Conservation (phyloP, 83 land plant genomes). For the Thuja plicata region DNA sequence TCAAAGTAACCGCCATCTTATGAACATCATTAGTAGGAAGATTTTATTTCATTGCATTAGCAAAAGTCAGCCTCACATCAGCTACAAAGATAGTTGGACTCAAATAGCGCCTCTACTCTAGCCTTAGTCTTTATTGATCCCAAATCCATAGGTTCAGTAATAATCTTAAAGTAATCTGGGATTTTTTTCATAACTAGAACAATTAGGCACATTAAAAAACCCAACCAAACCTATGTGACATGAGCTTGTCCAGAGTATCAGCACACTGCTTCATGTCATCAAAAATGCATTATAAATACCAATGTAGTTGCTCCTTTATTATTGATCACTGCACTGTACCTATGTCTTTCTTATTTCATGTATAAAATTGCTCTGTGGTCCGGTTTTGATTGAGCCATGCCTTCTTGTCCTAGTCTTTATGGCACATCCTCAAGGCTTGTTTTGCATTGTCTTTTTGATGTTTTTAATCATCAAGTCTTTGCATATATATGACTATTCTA, state of each 20-base stretch:
- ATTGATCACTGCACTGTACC: too few species aligned
- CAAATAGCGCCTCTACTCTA: slow-evolving; percentile 40
- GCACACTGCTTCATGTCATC: slow-evolving; percentile 63
- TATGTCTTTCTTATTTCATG: too few species aligned
- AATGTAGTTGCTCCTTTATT: too few species aligned
- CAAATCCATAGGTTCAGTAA: slow-evolving; percentile 84
- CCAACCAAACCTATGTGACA: slow-evolving; percentile 65
- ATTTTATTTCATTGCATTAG: slow-evolving; percentile 91
- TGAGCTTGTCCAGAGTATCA: slow-evolving; percentile 55
- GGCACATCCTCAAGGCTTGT: too few species aligned
- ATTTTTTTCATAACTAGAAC: slow-evolving; percentile 72
- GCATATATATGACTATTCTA: too few species aligned
- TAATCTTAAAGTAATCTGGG: slow-evolving; percentile 78
- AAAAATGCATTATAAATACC: too few species aligned
- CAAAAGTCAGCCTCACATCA: slow-evolving; percentile 81
- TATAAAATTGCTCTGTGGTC: too few species aligned
- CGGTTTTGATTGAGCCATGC: too few species aligned
- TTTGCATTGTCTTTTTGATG: too few species aligned
- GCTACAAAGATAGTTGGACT: slow-evolving; percentile 53
- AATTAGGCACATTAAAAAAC: slow-evolving; percentile 80
- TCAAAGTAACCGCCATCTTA: slow-evolving; percentile 53
- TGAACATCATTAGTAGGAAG: slow-evolving; percentile 70
- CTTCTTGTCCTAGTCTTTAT: too few species aligned
- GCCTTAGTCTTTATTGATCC: slow-evolving; percentile 69
- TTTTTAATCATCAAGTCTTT: too few species aligned